These are phyloP conservation scores for Aspergillus panamensis DNA, from an alignment of 495 filamentous ascomycete genomes.

Conservation along the genomic window DNA sequence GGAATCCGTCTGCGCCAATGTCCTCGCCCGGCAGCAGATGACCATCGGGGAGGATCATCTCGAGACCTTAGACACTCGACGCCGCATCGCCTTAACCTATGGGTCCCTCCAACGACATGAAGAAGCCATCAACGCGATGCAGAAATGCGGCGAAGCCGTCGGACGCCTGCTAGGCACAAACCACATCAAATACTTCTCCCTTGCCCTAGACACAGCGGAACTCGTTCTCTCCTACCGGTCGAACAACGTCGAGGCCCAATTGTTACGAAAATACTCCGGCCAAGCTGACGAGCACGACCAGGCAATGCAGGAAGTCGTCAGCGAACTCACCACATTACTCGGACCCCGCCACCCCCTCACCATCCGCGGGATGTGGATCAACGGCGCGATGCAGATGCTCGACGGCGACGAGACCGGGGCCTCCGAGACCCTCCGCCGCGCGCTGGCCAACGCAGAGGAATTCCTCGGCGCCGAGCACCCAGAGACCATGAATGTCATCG, in stretches of 20 bases:
- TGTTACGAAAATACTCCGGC: slow-evolving; percentile 18
- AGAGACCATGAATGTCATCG: slow-evolving; percentile 31
- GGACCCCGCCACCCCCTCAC: slow-evolving; percentile 27
- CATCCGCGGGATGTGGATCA: slow-evolving; percentile 29
- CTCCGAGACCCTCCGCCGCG: slow-evolving; percentile 36
- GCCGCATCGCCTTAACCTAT: slow-evolving; percentile 31
- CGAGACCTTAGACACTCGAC: slow-evolving; percentile 34
- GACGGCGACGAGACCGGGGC: slow-evolving; percentile 19
- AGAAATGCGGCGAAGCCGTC: slow-evolving; percentile 25
- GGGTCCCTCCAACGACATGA: slow-evolving; percentile 23
- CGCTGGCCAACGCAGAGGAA: slow-evolving; percentile 35
- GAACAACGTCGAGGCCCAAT: slow-evolving; percentile 7
- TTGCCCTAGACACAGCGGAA: slow-evolving; percentile 27
- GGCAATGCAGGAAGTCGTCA: slow-evolving; percentile 18
- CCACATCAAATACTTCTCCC: slow-evolving; percentile 29
- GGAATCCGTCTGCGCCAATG: slow-evolving; percentile 36
- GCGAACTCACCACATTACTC: slow-evolving; percentile 24
- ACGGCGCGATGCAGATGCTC: slow-evolving; percentile 24
- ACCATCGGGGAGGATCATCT: slow-evolving; percentile 36
- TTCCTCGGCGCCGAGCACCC: slow-evolving; percentile 29
- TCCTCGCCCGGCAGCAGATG: slow-evolving; percentile 39
- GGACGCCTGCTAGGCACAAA: slow-evolving; percentile 30
- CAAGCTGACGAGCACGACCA: slow-evolving; percentile 21
- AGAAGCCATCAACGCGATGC: slow-evolving; percentile 27
- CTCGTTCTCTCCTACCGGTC: slow-evolving; percentile 25